Base-by-base conservation (phyloP, 192 early-diverging fungal genomes). In the Entomortierella chlamydospora region DNA sequence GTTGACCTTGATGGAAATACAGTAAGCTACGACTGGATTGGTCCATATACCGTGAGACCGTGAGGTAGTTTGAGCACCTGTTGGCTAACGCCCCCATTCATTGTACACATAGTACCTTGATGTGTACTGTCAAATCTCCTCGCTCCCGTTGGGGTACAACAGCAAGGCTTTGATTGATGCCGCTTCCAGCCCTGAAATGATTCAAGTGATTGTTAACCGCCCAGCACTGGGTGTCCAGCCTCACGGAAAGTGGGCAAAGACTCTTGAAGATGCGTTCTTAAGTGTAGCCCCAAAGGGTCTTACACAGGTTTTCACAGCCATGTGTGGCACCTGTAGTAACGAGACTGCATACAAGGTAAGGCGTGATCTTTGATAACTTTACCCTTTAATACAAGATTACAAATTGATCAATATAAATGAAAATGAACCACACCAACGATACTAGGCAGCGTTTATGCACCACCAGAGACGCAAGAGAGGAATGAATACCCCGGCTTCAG, bases 71-170 rank as follows among this genome's bases (percentile, higher is more conserved):
- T n/a, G n/a, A n/a, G n/a, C n/a, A n/a, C n/a, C n/a, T n/a, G n/a
- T n/a, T n/a, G n/a, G n/a, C n/a, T n/a, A n/a, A n/a, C n/a, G n/a
- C n/a, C n/a, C n/a, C n/a, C n/a, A n/a, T n/a, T n/a, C n/a, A n/a
- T n/a, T n/a, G n/a, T n/a, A n/a, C n/a, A n/a, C 18, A 25, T 56
- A 79, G 76, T 79, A 66, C 28, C 76, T 93, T 47, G 92, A 93
- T 67, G 37, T 93, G 61, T 92, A 88, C 83, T 88, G 87, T 64
- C 92, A 93, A 71, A 92, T 93, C 37, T 87, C 92, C 22, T 91
- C 90, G 23, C 86, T 93, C 43, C 92, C 92, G 6, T 68, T 93
- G 28, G 92, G 92, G 10, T 93, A 93, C 84, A 93, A 93, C 74
- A 87, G 87, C 70, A 78, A 84, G 57, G 83, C 85, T 11, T 68